Evolutionary conservation across 2,329 filamentous ascomycete genomes (phyloP), one percentile per base, ranked within the genome.

Genomic region (Fusarium kyushuense): DNA sequence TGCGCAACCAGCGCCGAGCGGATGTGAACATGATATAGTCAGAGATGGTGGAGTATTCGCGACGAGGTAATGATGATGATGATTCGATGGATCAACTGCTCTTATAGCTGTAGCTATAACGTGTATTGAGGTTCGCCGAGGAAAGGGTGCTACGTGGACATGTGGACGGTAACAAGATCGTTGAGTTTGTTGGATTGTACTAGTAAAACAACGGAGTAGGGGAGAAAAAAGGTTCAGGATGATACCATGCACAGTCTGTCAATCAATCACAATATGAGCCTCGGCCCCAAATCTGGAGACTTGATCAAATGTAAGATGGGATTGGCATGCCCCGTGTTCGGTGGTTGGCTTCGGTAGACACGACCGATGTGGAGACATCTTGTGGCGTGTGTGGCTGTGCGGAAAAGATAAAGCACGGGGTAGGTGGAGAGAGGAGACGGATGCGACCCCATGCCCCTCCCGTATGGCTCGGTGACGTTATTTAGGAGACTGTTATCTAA

Each of bases 1-100:
- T 93, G 81, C 90, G 90, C 78, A 98, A 85, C 94, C 96, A 99
- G 84, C 90, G 91, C 83, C 92, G 91, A 75, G 92, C 92, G 72
- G 93, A 90, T 67, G 84, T 82, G 75, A 90, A 82, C 88, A 90
- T 90, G 78, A 55, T 49, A 65, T 76, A 58, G 16, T 19, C 25
- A 23, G 23, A 9, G 23, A 27, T 59, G 16, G 38, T 33, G 49
- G 41, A 53, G 51, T 56, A 42, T 40, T 38, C 47, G 41, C 41
- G 51, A 30, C 41, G 17, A 32, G 11, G 27, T 49, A 49, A n/a
- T 19, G 47, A 42, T 47, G 47, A 40, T 51, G 47, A 51, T 51
- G 33, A 51, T 51, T n/a, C 33, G 47, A 51, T 35, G 11, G 54
- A 43, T 67, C 57, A 73, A 67, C 61, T 60, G 62, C 55, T 52